Conservation (phyloP, 306 rosid species). For the Cucurbita maxima region DNA sequence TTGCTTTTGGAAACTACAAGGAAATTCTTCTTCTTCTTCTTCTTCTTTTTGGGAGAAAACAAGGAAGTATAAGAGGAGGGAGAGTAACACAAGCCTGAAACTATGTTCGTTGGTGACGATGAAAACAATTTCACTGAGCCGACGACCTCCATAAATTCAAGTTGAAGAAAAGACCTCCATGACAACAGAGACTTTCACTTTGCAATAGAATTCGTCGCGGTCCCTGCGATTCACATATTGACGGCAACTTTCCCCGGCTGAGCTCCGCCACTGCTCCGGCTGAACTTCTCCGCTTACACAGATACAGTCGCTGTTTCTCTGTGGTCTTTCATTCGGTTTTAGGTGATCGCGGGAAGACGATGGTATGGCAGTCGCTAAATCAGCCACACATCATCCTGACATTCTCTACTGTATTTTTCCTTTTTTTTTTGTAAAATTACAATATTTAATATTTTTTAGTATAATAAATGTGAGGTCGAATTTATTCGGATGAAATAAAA, state of each 20-base stretch:
- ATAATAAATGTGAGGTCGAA: too few relatives aligned
- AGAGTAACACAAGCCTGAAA: neutral
- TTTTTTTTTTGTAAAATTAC: too few relatives aligned
- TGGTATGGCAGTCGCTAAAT: neutral
- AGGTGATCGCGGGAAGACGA: neutral
- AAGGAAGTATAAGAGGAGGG: neutral
- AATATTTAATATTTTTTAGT: too few relatives aligned
- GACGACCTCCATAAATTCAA: neutral
- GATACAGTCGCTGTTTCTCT: neutral
- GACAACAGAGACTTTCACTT: neutral
- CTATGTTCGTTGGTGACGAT: neutral
- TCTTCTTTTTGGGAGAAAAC: neutral
- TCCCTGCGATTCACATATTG: neutral
- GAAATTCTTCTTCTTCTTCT: conserved; percentile 4
- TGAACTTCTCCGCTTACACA: neutral
- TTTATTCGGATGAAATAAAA: too few relatives aligned
- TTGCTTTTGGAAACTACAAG: conserved; percentile 6
- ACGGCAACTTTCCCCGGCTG: neutral
- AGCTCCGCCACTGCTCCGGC: neutral
- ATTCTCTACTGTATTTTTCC: neutral
- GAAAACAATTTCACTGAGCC: neutral
- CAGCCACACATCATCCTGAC: neutral
- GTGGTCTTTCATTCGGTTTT: neutral
- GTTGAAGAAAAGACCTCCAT: neutral
- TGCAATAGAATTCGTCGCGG: neutral